phyloP scores from a whole-genome alignment of 768 basidiomycete species.

The Pleurotus giganteus region DNA sequence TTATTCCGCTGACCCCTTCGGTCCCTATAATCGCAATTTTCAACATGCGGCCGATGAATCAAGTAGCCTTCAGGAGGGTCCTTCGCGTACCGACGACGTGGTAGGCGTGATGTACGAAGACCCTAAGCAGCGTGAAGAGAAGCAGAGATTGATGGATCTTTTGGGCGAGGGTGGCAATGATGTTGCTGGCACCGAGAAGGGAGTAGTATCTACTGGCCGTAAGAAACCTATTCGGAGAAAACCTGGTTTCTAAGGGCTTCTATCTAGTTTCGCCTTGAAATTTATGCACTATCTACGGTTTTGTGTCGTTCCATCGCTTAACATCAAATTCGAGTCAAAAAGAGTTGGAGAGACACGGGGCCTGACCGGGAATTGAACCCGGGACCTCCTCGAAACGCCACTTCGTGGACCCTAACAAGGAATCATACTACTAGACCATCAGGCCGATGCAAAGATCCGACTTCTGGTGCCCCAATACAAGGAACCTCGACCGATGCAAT shows the following conservation, averaged over 20 bases:
- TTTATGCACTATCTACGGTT: not conserved
- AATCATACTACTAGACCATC: conserved; percentile 12
- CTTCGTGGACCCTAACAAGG: conserved; percentile 10
- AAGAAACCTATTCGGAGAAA: not conserved
- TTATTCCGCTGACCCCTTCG: conserved; percentile 15
- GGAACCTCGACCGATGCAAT: no score
- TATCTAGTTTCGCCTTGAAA: no score
- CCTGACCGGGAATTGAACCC: conserved; percentile 78
- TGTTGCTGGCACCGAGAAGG: not conserved
- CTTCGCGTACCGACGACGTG: conserved; percentile 37
- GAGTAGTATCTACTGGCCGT: not conserved
- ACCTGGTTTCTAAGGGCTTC: not conserved
- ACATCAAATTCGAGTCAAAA: not conserved
- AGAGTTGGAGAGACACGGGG: not conserved
- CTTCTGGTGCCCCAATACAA: no score
- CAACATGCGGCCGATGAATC: conserved; percentile 28
- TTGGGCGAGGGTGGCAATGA: conserved; percentile 20
- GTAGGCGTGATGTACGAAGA: conserved; percentile 68
- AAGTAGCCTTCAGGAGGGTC: conserved; percentile 18
- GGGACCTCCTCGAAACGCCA: conserved; percentile 73
- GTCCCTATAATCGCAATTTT: conserved; percentile 18
- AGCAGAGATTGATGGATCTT: conserved; percentile 54
- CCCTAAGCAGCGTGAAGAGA: conserved; percentile 59
- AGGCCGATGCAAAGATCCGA: conserved; percentile 3
- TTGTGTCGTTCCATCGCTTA: not conserved